Evolutionary conservation across 768 basidiomycete genomes (phyloP).

Genomic region (Flagelloscypha sp.): DNA sequence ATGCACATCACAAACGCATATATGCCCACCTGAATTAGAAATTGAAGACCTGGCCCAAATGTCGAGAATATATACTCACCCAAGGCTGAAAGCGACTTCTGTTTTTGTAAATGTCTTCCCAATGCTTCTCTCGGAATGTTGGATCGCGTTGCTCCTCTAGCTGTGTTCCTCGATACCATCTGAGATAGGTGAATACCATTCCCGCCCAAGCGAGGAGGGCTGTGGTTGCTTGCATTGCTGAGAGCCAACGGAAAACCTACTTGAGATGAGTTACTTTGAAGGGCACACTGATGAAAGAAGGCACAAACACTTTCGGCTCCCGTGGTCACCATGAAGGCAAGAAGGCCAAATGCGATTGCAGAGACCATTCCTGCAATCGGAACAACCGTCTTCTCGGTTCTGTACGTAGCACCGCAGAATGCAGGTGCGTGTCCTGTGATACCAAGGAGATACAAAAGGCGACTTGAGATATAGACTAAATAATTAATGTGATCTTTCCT

Average conservation of each 20-base stretch:
- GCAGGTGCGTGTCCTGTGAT: conserved; percentile 25
- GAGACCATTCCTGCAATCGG: background rate
- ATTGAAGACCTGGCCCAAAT: no score
- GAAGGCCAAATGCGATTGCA: background rate
- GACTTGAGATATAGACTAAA: conserved; percentile 3
- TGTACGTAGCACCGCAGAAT: no score
- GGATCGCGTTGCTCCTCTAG: no score
- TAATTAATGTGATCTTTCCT: background rate
- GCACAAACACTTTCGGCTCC: background rate
- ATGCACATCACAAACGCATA: conserved; percentile 10
- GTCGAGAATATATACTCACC: conserved; percentile 1
- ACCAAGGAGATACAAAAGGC: conserved; percentile 22
- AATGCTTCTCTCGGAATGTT: no score
- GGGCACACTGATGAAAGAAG: background rate
- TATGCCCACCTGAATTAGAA: conserved; percentile 6
- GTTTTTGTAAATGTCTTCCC: no score
- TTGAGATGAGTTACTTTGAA: background rate
- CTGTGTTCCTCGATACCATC: no score
- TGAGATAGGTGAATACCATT: conserved; percentile 8
- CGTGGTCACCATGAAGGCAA: background rate
- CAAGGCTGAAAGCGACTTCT: conserved; percentile 3
- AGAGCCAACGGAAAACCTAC: conserved; percentile 6
- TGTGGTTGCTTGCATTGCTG: conserved; percentile 4
- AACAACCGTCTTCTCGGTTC: no score
- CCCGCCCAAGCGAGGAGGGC: conserved; percentile 2